Conservation (phyloP, 768 basidiomycete species). For the Clavulina sp. region DNA sequence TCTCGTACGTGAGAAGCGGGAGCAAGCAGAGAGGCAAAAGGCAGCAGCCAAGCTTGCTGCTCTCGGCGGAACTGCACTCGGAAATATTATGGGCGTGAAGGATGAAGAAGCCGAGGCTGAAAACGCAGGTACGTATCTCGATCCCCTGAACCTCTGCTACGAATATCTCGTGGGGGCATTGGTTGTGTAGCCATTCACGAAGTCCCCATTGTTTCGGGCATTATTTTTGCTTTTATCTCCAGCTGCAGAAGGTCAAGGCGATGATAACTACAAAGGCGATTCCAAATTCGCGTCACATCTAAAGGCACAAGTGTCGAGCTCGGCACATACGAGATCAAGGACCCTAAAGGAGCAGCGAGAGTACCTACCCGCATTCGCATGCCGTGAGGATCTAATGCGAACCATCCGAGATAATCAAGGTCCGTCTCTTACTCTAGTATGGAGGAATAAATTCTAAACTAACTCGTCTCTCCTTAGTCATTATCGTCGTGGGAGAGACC, state of each 20-base stretch:
- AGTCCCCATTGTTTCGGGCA: constrained; percentile 33
- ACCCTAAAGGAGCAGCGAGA: constrained; percentile 91
- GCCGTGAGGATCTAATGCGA: constrained; percentile 80
- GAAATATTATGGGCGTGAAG: constrained; percentile 94
- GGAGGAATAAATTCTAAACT: neutral
- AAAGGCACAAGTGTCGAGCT: constrained; percentile 59
- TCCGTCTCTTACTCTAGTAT: constrained; percentile 16
- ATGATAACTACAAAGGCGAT: constrained; percentile 64
- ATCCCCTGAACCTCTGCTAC: constrained; percentile 17
- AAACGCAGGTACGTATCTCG: constrained; percentile 29
- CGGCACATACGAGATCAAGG: constrained; percentile 60
- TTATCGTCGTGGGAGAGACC: constrained; percentile 98
- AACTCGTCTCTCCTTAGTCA: constrained; percentile 32
- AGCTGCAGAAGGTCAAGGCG: constrained; percentile 28
- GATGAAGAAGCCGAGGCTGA: constrained; percentile 88
- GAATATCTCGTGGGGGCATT: constrained; percentile 25
- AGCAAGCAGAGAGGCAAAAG: constrained; percentile 89
- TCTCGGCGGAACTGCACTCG: constrained; percentile 81
- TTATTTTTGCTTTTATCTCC: constrained; percentile 20
- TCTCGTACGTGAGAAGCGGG: constrained; percentile 87
- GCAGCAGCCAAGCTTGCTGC: constrained; percentile 91
- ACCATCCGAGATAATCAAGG: constrained; percentile 91
- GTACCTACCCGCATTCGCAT: constrained; percentile 94
- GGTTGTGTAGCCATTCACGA: constrained; percentile 47
- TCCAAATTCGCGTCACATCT: constrained; percentile 95